Evolutionary conservation across 1,139 yeast genomes (phyloP).

Genomic region (Candida dubliniensis): DNA sequence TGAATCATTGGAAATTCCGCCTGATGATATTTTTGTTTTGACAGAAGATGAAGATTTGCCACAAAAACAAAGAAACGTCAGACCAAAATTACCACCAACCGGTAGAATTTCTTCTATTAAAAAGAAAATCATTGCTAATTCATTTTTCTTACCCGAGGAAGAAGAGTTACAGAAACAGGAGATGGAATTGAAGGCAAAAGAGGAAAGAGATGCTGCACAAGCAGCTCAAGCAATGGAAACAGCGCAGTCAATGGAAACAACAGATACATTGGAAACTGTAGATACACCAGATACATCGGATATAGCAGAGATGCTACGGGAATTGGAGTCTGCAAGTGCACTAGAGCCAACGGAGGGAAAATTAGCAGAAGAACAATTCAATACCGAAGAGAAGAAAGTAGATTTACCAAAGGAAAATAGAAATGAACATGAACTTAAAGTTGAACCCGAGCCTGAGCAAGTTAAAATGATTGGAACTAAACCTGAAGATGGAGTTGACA

Average conservation of each 20-base stretch:
- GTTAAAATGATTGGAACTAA: too few species aligned
- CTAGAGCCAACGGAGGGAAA: too few species aligned
- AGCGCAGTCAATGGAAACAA: background rate
- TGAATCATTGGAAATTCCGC: conserved; percentile 46
- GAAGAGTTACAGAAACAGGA: conserved; percentile 8
- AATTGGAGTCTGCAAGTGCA: too few species aligned
- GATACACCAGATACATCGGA: too few species aligned
- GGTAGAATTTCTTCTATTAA: conserved; percentile 79
- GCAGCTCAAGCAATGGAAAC: conserved; percentile 1
- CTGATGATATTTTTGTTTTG: conserved; percentile 42
- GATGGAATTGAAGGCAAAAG: conserved; percentile 3
- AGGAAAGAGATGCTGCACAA: conserved; percentile 3
- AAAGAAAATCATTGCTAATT: conserved; percentile 55
- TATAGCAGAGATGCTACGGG: too few species aligned
- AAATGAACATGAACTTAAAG: too few species aligned
- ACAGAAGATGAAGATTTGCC: conserved; percentile 84
- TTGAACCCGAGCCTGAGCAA: too few species aligned
- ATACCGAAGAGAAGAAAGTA: too few species aligned
- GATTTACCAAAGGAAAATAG: too few species aligned
- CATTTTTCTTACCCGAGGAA: conserved; percentile 46
- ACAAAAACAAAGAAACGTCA: conserved; percentile 71
- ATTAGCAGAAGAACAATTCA: too few species aligned
- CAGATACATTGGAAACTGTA: background rate
- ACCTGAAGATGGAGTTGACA: too few species aligned
- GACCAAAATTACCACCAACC: conserved; percentile 89